Base-by-base conservation (phyloP, 495 filamentous ascomycete genomes). In the Aspergillus bridgeri region DNA sequence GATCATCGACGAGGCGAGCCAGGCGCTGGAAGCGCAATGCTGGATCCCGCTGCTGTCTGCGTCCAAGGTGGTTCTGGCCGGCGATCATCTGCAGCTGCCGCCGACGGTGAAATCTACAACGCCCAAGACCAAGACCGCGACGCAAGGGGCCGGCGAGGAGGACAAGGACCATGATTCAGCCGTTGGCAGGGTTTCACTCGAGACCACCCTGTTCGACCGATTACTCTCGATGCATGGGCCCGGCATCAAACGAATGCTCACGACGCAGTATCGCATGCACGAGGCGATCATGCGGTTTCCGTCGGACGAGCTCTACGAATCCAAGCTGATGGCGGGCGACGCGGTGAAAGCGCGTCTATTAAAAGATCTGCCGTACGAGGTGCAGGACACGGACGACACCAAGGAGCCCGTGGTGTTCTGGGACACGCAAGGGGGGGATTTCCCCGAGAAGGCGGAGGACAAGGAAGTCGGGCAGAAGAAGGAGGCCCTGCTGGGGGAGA, bases 231-330 rank as follows among this genome's bases (percentile, higher is more conserved):
- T 97, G 3, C 90, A 99, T 66, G 95, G 94, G 2, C 71, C 85
- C 3, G 76, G 73, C 0, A 90, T 99, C 71, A 99, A 98, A 76
- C 78, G 88, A 22, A 94, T 97, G 87, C 81, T 98, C 11, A 97
- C 90, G n/a, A 96, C 90, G 2, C 94, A 99, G 75, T 99, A 99
- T 71, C 89, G 94, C 8, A 99, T 99, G 94, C 93, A 99, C 70
- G 87, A 90, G 65, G 81, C 79, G 50, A 98, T 99, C 66, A 98
- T 97, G 94, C 77, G 81, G 42, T 98, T 97, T 69, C 93, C 95
- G 0, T 97, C 93, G 0, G 79, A 86, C 51, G 87, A 91, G 69
- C 81, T 99, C 20, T 99, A 99, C 76, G 88, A 90, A 45, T 80
- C 78, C 3, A 84, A 86, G 58, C 78, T 99, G 4, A 78, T 91